Percentiles rank a stretch among this genome's conserved stretches.
Evolutionary conservation across 768 basidiomycete genomes (phyloP).

Genomic region (Calocybe indica): DNA sequence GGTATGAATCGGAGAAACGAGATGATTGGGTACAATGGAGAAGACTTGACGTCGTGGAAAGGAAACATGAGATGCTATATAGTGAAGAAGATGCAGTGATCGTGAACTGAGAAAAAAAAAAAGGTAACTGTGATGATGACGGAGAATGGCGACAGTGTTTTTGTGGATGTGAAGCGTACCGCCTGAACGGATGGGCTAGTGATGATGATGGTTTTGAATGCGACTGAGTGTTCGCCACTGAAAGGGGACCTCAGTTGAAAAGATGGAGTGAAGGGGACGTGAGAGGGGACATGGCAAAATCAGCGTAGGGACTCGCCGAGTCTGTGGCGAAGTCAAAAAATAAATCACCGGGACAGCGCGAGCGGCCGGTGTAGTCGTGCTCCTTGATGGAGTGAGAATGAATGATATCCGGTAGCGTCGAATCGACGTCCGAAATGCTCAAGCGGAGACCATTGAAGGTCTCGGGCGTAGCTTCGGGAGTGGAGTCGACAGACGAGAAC

Average conservation of each 20-base stretch:
- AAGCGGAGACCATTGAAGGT: conserved; percentile 34
- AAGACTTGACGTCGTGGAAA: too few species aligned
- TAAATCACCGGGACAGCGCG: too few species aligned
- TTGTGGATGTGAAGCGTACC: too few species aligned
- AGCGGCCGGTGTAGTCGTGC: too few species aligned
- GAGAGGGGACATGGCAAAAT: conserved; percentile 27
- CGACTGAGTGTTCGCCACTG: neutral
- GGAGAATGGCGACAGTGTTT: conserved; percentile 5
- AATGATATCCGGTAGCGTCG: neutral
- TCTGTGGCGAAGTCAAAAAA: conserved; percentile 12
- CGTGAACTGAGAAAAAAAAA: neutral
- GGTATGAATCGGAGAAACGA: too few species aligned
- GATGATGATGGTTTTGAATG: conserved; percentile 4
- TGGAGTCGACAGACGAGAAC: conserved; percentile 53
- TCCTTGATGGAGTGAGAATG: too few species aligned
- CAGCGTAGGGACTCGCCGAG: conserved; percentile 12
- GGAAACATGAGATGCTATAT: too few species aligned
- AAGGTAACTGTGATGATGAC: conserved; percentile 4
- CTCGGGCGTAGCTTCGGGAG: conserved; percentile 37
- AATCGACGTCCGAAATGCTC: conserved; percentile 22
- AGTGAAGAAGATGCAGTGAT: neutral
- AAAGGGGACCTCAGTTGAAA: conserved; percentile 32
- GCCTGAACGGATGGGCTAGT: neutral
- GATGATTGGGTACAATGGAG: too few species aligned
- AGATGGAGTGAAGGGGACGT: conserved; percentile 39